Evolutionary conservation across 73 alveolate genomes (phyloP).

Genomic region (Symbiodinium pilosum): DNA sequence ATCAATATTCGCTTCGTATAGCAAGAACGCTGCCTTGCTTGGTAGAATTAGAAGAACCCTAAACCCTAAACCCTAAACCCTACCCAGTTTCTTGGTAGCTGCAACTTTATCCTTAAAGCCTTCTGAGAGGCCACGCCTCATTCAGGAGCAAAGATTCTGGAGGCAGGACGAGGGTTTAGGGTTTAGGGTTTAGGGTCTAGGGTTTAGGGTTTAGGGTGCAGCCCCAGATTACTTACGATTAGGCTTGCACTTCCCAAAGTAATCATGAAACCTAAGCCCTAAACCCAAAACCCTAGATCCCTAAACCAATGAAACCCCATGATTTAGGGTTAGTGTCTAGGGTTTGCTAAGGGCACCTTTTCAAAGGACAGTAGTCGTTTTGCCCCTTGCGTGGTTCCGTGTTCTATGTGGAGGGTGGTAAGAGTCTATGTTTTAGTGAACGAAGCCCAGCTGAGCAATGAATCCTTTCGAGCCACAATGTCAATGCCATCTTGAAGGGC

Average conservation of each 20-base stretch:
- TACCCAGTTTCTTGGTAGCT: not conserved
- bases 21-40: no score
- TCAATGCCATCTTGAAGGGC: not conserved
- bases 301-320: not conserved
- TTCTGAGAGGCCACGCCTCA: not conserved
- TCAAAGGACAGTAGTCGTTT: no score
- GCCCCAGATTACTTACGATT: no score
- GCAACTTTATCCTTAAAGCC: not conserved
- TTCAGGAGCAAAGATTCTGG: not conserved
- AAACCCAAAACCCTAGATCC: not conserved
- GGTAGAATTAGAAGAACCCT: no score
- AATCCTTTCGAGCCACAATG: no score
- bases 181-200: not conserved
- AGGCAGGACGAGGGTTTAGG: not conserved
- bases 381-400: no score
- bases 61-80: not conserved
- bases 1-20: no score
- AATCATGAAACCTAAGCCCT: not conserved
- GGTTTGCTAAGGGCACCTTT: no score
- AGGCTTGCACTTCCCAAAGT: no score
- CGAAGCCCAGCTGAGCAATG: no score
- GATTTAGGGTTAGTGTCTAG: not conserved
- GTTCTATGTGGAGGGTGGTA: no score
- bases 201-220: no score
- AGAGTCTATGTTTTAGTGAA: not conserved